Evolutionary conservation across 1,284 basidiomycete genomes (phyloP), one percentile per base, ranked within the genome.

Genomic region (Pascua guehoae): DNA sequence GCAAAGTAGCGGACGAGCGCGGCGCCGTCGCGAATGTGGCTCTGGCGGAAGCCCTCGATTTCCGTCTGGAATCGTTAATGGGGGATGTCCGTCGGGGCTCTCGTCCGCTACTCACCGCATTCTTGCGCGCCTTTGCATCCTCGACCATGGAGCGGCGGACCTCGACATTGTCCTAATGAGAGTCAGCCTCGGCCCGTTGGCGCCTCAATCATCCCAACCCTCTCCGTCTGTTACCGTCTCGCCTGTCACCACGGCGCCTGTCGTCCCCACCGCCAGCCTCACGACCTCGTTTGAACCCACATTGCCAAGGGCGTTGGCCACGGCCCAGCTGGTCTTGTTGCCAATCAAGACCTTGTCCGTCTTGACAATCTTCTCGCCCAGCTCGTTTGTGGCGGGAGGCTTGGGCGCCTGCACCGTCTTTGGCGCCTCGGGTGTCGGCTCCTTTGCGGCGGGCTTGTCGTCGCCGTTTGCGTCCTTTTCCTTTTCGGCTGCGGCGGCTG

Each of bases 111-210:
- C 32, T 59, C n/a, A 78, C 75, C 7, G 80, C 79, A 66, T 96
- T 98, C 81, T 98, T 98, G 75, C 93, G 86, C 7, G 92, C 81
- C 74, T 98, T 98, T 64, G 91, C 81, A 56, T 89, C 86, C 12
- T 88, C 85, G 12, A 97, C 80, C 3, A 88, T 88, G 0, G 90
- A 91, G 38, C 85, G 82, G 1, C 80, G 75, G 53, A 86, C 83
- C n/a, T 78, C 78, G 65, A 85, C 80, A 54, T 85, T 84, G 17
- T 81, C 81, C 81, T 32, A 32, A 32, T 32, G 4, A 32, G n/a
- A 32, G 24, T 32, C 24, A 32, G 24, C 24, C 24, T 32, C 24
- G 24, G 24, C 24, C 3, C 24, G 24, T 32, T 32, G 24, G 24
- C 24, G 24, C 24, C 24, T 32, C 24, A 7, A 32, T 32, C 24